Conservation (phyloP, 2,329 filamentous ascomycete species). For the Fusarium sp. region DNA sequence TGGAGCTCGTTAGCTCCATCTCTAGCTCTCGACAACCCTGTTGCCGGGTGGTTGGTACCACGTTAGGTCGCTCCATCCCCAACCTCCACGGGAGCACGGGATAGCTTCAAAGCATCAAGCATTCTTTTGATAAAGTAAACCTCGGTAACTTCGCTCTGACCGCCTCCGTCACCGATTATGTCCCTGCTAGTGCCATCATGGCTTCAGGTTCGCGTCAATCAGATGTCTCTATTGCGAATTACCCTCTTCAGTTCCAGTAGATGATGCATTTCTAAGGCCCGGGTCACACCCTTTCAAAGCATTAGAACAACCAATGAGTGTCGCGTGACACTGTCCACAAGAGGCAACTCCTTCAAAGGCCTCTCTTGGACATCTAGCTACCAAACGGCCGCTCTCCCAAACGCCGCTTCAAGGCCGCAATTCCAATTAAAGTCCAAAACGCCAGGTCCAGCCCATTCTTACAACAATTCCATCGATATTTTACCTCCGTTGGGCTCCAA, state of each 20-base stretch:
- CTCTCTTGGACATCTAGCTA: background rate
- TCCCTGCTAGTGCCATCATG: background rate
- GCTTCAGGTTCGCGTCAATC: background rate
- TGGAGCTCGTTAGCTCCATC: background rate
- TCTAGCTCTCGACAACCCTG: constrained; percentile 1
- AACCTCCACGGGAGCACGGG: background rate
- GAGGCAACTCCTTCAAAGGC: background rate
- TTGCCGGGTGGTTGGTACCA: background rate
- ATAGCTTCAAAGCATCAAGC: background rate
- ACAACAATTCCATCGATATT: background rate
- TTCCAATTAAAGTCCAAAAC: constrained; percentile 17
- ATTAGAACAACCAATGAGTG: background rate
- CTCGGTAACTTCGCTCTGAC: background rate
- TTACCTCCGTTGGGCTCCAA: constrained; percentile 66
- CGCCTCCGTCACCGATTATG: background rate
- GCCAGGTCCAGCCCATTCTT: background rate
- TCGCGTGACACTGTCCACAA: background rate
- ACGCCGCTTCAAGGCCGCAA: constrained; percentile 13
- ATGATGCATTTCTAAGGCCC: background rate
- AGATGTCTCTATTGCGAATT: background rate
- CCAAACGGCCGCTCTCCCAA: constrained; percentile 6
- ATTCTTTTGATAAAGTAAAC: background rate
- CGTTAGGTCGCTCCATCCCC: background rate
- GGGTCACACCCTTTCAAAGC: background rate
- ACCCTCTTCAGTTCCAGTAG: background rate